Base-by-base conservation (phyloP, 177 flowering plant species). In the Vitis hybrid region DNA sequence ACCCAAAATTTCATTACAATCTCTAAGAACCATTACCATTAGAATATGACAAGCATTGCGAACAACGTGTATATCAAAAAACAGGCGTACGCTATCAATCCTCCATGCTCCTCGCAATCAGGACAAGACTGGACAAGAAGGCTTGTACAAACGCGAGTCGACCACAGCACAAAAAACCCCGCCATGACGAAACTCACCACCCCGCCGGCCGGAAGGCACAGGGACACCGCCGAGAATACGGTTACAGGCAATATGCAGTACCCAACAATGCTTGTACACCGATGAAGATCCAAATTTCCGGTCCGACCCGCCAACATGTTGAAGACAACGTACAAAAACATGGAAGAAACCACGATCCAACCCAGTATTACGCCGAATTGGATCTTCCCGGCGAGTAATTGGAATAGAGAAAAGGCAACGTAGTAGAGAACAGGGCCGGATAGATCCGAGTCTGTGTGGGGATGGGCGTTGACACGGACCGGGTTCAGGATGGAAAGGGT, bases 341-440 rank as follows among this genome's bases (percentile, higher is more conserved):
- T 69, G 2, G 97, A 78, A 0, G 96, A 83, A 15, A 88, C 85
- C 1, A 90, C 85, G 35, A 92, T 86, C 98, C 97, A 94, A 0
- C 98, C 98, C 59, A 94, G 72, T 13, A 94, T 83, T 13, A 91
- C 87, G 50, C 97, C 97, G 60, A 94, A 94, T 67, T 91, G 97
- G 49, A 94, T 74, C 79, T 94, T 92, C 30, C 98, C 97, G 8
- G 90, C 92, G 30, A 94, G 89, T 46, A 94, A 75, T 74, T 94
- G 97, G 72, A 94, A 94, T 27, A 92, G 74, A 15, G 95, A 93
- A 62, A 94, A 84, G 3, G 88, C 72, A 73, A 92, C 76, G 67
- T 91, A 76, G 67, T 86, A 86, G 40, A 91, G 54, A 71, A 92
- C 90, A 21, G 98, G 97, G 18, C 97, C 97, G 7, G 97, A 92